phyloP scores from a whole-genome alignment of 176 grass and related monocot species.

The Areca catechu region DNA sequence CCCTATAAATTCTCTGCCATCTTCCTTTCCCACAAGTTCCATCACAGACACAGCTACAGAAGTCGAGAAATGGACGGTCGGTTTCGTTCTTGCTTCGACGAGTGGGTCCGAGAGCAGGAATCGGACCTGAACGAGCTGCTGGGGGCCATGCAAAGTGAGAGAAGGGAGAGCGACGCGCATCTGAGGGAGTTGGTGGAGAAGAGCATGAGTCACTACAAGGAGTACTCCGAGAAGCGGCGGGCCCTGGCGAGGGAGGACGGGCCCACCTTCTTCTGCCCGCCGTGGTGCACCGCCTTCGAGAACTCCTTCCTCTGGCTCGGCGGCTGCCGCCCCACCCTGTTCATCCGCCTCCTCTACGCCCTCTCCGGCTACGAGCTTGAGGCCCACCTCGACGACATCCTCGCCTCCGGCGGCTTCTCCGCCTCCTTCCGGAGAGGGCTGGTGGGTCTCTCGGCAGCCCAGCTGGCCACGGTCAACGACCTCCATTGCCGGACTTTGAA shows the following conservation, averaged over 20 bases:
- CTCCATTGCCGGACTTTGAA: conserved; percentile 49
- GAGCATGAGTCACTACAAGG: neutral
- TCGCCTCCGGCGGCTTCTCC: neutral
- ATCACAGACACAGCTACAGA: too few species aligned
- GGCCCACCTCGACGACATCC: conserved; percentile 27
- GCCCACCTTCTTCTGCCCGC: neutral
- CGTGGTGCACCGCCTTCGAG: neutral
- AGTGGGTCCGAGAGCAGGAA: neutral
- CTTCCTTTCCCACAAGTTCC: too few species aligned
- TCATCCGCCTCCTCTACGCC: neutral
- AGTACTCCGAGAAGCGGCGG: neutral
- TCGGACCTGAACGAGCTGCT: neutral
- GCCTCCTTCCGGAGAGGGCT: neutral
- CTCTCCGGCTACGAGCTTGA: neutral
- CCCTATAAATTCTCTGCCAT: too few species aligned
- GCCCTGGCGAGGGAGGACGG: neutral
- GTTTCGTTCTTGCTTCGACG: neutral
- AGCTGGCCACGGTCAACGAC: conserved; percentile 40
- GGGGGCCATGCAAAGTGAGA: neutral
- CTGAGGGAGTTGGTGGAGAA: neutral
- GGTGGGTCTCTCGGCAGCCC: conserved; percentile 35
- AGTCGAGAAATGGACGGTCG: neutral
- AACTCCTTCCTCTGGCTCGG: neutral
- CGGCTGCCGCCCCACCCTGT: neutral
- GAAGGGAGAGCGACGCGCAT: neutral